Conservation (phyloP, 805 yeast species). For the Candida piceae region DNA sequence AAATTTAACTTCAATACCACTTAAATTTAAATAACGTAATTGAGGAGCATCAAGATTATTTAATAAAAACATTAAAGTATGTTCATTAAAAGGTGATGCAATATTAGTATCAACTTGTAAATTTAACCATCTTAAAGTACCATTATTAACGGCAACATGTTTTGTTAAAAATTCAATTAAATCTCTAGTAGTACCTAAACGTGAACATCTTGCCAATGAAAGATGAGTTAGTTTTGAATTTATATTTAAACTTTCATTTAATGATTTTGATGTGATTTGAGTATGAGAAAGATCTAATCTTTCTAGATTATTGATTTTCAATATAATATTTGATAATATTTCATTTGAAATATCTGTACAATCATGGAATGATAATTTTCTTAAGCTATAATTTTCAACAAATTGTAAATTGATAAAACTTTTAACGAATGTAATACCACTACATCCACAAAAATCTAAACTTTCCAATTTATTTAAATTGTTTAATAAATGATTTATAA, state of each 20-base stretch:
- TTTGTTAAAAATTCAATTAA: constrained; percentile 61
- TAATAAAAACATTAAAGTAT: constrained; percentile 39
- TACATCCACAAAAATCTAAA: constrained; percentile 86
- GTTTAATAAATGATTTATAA: constrained; percentile 52
- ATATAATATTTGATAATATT: constrained; percentile 53
- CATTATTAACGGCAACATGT: constrained; percentile 56
- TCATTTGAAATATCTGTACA: constrained; percentile 69
- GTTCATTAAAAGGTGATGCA: constrained; percentile 43
- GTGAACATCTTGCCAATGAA: constrained; percentile 60
- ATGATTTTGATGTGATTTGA: constrained; percentile 58
- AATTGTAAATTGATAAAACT: constrained; percentile 47
- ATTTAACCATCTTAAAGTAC: constrained; percentile 45
- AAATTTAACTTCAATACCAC: constrained; percentile 44
- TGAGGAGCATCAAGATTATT: constrained; percentile 40
- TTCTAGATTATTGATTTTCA: constrained; percentile 49
- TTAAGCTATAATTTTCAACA: constrained; percentile 22
- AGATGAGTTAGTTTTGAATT: constrained; percentile 66
- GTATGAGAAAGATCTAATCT: constrained; percentile 82
- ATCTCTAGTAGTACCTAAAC: constrained; percentile 63
- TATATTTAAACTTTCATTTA: constrained; percentile 47
- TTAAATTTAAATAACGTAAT: constrained; percentile 44
- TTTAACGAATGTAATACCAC: constrained; percentile 54
- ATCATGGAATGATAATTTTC: constrained; percentile 74
- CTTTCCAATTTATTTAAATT: constrained; percentile 52
- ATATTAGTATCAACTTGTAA: constrained; percentile 51